Evolutionary conservation across 805 yeast genomes (phyloP).

Genomic region (Zygosaccharomyces rouxii): DNA sequence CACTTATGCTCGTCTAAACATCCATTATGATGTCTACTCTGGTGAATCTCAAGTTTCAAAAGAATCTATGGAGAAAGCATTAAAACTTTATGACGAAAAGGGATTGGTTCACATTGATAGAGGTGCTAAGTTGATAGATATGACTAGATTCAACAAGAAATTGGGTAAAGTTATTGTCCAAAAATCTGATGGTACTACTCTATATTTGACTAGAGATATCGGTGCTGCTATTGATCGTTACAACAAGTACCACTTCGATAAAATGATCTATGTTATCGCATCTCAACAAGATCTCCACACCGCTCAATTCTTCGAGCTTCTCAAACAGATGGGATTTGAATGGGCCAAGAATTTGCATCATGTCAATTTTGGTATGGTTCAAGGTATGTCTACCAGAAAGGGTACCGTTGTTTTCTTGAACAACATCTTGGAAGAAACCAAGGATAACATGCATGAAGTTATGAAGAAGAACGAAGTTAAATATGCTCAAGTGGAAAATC

Average conservation of each 20-base stretch:
- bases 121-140: slow-evolving; percentile 87
- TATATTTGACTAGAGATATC: slow-evolving; percentile 91
- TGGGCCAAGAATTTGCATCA: slow-evolving; percentile 83
- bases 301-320: slow-evolving; percentile 90
- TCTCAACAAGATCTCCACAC: slow-evolving; percentile 92
- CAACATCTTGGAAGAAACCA: slow-evolving; percentile 87
- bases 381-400: slow-evolving; percentile 96
- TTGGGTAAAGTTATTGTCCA: slow-evolving; percentile 89
- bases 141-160: slow-evolving; percentile 80
- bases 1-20: slow-evolving; percentile 90
- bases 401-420: slow-evolving; percentile 99
- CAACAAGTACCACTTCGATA: slow-evolving; percentile 79
- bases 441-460: slow-evolving; percentile 91
- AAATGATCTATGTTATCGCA: slow-evolving; percentile 94
- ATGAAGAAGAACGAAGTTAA: slow-evolving; percentile 89
- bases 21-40: slow-evolving; percentile 79
- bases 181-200: slow-evolving; percentile 92
- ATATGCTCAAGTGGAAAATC: slow-evolving; percentile 88
- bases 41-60: slow-evolving; percentile 94
- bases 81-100: slow-evolving; percentile 57
- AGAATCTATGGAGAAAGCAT: slow-evolving; percentile 63
- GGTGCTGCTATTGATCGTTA: slow-evolving; percentile 94
- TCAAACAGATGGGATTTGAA: slow-evolving; percentile 82
- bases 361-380: slow-evolving; percentile 95
- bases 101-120: slow-evolving; percentile 76